Evolutionary conservation across 805 yeast species (phyloP).

Genomic region (Yamadazyma takamatsuzukensis): DNA sequence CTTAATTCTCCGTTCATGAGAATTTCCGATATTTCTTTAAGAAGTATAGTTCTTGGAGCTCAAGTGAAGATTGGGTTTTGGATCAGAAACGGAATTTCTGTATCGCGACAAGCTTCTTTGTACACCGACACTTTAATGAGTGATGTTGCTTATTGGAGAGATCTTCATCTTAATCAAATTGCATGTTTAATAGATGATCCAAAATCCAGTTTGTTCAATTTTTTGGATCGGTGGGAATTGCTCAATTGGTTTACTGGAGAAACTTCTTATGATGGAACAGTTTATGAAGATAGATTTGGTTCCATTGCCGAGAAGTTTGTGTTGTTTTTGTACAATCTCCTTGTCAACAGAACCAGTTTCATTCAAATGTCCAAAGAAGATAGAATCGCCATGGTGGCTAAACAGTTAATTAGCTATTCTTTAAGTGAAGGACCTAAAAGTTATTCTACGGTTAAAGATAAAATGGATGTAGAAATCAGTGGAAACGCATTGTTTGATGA

Average conservation of each 20-base stretch:
- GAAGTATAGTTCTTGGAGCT: slow-evolving; percentile 56
- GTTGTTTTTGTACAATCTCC: slow-evolving; percentile 40
- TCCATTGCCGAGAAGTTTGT: slow-evolving; percentile 42
- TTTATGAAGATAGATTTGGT: slow-evolving; percentile 48
- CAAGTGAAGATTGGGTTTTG: slow-evolving; percentile 66
- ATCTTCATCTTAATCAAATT: slow-evolving; percentile 45
- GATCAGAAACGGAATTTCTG: slow-evolving; percentile 68
- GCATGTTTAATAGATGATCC: slow-evolving; percentile 39
- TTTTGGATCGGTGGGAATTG: slow-evolving; percentile 58
- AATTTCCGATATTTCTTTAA: slow-evolving; percentile 55
- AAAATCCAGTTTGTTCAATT: slow-evolving; percentile 27
- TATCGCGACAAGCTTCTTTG: slow-evolving; percentile 46
- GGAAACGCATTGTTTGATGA: slow-evolving; percentile 43
- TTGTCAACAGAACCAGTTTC: slow-evolving; percentile 36
- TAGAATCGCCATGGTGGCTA: slow-evolving; percentile 25
- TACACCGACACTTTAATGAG: slow-evolving; percentile 43
- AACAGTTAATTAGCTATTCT: slow-evolving; percentile 44
- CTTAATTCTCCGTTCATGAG: slow-evolving; percentile 34
- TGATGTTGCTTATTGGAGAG: slow-evolving; percentile 40
- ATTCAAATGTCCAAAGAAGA: slow-evolving; percentile 19
- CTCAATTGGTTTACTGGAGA: slow-evolving; percentile 44
- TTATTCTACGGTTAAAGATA: slow-evolving; percentile 45
- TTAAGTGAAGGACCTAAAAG: slow-evolving; percentile 51
- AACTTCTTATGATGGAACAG: slow-evolving; percentile 27
- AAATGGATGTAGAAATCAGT: slow-evolving; percentile 23